Evolutionary conservation across 768 basidiomycete species (phyloP).

Genomic region (Exidia glandulosa): DNA sequence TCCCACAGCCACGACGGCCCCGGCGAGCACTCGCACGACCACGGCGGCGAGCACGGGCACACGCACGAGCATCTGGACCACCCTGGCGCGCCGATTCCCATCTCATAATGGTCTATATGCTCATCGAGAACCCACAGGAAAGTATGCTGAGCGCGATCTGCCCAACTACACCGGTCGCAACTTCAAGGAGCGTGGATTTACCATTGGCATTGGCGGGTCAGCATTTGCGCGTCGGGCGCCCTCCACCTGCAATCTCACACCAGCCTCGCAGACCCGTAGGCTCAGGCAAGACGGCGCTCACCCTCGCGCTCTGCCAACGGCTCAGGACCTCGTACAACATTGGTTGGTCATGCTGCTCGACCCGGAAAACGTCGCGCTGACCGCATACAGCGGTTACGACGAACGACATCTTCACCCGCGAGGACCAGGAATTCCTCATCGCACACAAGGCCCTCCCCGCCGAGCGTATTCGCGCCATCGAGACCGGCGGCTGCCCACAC

Average conservation of each 20-base stretch:
- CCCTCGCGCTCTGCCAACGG: slow-evolving; percentile 76
- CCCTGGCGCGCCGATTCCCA: slow-evolving; percentile 42
- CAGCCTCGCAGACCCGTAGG: slow-evolving; percentile 71
- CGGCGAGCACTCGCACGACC: slow-evolving; percentile 38
- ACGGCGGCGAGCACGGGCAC: slow-evolving; percentile 76
- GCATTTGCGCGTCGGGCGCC: slow-evolving; percentile 14
- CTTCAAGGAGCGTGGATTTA: slow-evolving; percentile 90
- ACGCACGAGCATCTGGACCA: slow-evolving; percentile 90
- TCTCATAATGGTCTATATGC: not conserved
- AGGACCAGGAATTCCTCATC: slow-evolving; percentile 97
- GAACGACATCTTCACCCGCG: slow-evolving; percentile 98
- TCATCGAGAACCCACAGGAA: slow-evolving; percentile 41
- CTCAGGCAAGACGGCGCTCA: slow-evolving; percentile 92
- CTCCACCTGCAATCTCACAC: not conserved
- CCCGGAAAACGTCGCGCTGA: not conserved
- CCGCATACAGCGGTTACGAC: slow-evolving; percentile 70
- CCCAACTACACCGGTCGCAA: slow-evolving; percentile 78
- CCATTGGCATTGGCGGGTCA: slow-evolving; percentile 95
- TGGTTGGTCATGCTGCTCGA: slow-evolving; percentile 36
- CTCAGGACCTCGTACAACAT: slow-evolving; percentile 83
- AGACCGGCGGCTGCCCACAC: slow-evolving; percentile 97
- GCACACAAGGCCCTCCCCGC: slow-evolving; percentile 79
- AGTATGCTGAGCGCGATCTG: slow-evolving; percentile 83
- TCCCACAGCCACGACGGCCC: slow-evolving; percentile 43
- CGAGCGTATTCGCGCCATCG: slow-evolving; percentile 86